phyloP scores from a whole-genome alignment of 2,329 filamentous ascomycete species.

The Leptosphaerulina australis region DNA sequence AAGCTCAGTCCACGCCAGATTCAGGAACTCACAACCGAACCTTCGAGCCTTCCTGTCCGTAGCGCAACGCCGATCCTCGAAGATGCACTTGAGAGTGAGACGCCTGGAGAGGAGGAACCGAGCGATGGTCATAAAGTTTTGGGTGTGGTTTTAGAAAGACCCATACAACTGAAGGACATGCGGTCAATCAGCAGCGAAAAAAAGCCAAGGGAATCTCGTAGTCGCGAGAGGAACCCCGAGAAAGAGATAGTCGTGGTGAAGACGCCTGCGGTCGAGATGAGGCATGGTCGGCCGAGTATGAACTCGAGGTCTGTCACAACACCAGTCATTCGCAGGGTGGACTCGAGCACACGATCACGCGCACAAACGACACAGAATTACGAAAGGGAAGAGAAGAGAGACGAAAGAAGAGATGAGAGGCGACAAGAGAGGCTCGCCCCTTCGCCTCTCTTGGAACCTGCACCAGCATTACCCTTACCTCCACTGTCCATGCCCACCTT shows the following conservation, averaged over 20 bases:
- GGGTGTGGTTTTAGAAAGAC: slow-evolving; percentile 30
- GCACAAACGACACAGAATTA: slow-evolving; percentile 42
- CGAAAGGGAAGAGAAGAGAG: slow-evolving; percentile 28
- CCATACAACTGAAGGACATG: slow-evolving; percentile 21
- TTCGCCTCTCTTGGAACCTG: slow-evolving; percentile 51
- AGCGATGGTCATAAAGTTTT: slow-evolving; percentile 28
- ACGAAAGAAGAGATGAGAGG: slow-evolving; percentile 3
- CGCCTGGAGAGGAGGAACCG: slow-evolving; percentile 23
- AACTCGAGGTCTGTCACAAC: slow-evolving; percentile 46
- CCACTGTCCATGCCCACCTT: slow-evolving; percentile 69
- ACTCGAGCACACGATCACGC: slow-evolving; percentile 35
- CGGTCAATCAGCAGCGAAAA: slow-evolving; percentile 2
- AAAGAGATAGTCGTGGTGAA: slow-evolving; percentile 43
- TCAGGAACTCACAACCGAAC: slow-evolving; percentile 60
- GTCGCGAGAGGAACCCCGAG: slow-evolving; percentile 26
- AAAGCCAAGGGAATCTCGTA: slow-evolving; percentile 5
- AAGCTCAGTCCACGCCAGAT: slow-evolving; percentile 63
- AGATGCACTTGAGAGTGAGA: slow-evolving; percentile 36
- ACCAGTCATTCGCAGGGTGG: slow-evolving; percentile 44
- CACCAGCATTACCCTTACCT: slow-evolving; percentile 63
- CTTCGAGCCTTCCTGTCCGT: slow-evolving; percentile 60
- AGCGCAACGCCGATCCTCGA: slow-evolving; percentile 49
- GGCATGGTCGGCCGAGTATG: slow-evolving; percentile 39
- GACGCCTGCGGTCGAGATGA: slow-evolving; percentile 31
- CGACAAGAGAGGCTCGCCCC: slow-evolving; percentile 32